Evolutionary conservation across 192 early-diverging fungal species (phyloP), one percentile per base, ranked within the genome.

Genomic region (Spizellomyces sp.): DNA sequence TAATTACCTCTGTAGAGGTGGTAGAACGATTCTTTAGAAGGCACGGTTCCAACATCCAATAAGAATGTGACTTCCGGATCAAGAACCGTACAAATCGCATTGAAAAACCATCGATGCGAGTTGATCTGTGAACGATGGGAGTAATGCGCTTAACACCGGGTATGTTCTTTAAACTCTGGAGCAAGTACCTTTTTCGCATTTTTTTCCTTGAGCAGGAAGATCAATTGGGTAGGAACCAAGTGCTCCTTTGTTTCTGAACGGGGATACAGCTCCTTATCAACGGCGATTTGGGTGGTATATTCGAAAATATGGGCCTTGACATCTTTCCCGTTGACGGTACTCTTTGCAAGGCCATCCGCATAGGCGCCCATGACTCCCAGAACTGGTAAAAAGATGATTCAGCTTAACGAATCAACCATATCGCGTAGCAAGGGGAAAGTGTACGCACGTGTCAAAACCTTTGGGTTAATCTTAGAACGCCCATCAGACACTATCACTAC

Each of bases 401-500:
- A 41, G 17, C 12, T 17, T 17, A 61, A 41, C 17, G 21, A 36
- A 36, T 36, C 27, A 3, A 3, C 27, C 27, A 36, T 36, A 36
- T 36, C 27, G 27, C 27, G 27, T 71, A 71, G 44, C 12, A 61
- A 41, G 59, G 14, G 14, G 2, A 14, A 17, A 70, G 90, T 71
- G 69, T 91, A 84, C 82, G 91, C 90, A 66, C 70, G 80, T 63
- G 85, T 86, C 27, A 92, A 70, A 10, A 90, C 90, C 45, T 87
- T 81, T 27, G 76, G 78, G 78, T 93, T 88, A 71, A 93, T 89
- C 75, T 93, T 93, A n/a, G 83, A 74, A 36, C 90, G 79, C 62
- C 92, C 92, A 68, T 94, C 92, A 4, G 92, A 86, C 4, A 94
- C 91, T 65, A 92, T 85, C 19, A 74, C 78, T 0, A 92, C 87